A percentile compares a stretch with the other conserved stretches of the same genome.
These are phyloP conservation scores for Coleophoma crateriformis DNA, from an alignment of 2,329 filamentous ascomycete genomes.

Conservation along the genomic window DNA sequence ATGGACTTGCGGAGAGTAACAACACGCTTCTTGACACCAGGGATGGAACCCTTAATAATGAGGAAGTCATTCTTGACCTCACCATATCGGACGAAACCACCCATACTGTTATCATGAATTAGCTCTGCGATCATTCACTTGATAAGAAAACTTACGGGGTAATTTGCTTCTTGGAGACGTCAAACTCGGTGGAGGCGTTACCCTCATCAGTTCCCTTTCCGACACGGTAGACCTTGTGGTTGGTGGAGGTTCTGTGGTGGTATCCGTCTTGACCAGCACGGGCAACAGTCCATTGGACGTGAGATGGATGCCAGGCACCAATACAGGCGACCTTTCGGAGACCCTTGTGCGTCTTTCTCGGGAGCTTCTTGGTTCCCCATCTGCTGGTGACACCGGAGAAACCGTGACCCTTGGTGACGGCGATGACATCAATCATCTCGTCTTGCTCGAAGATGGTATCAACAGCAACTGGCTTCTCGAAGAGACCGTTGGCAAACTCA, in stretches of 20 bases:
- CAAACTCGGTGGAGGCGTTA: conserved; percentile 91
- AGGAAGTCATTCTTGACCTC: conserved; percentile 99
- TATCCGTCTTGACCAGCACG: conserved; percentile 99
- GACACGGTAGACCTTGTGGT: conserved; percentile 99
- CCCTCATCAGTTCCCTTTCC: conserved; percentile 87
- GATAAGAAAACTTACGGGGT: conserved; percentile 74
- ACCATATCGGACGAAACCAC: conserved; percentile 99
- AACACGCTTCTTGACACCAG: conserved; percentile 98
- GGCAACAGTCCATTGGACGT: conserved; percentile 99
- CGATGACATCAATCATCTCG: conserved; percentile 99
- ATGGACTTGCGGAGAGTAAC: conserved; percentile 99
- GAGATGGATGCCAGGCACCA: conserved; percentile 99
- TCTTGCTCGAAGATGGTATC: conserved; percentile 97
- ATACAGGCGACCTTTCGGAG: conserved; percentile 99
- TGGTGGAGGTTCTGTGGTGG: conserved; percentile 99
- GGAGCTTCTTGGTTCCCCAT: conserved; percentile 99
- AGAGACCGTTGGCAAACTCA: conserved; percentile 87
- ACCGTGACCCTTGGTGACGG: conserved; percentile 99
- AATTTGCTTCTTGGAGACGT: conserved; percentile 99
- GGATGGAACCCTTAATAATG: conserved; percentile 95
- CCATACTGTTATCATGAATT: conserved; percentile 59
- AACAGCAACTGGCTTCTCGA: conserved; percentile 98
- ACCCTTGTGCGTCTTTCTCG: conserved; percentile 99
- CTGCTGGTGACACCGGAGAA: conserved; percentile 95
- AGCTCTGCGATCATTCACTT: conserved; percentile 1